Percentiles rank a stretch among this genome's conserved stretches.
phyloP scores from a whole-genome alignment of 768 basidiomycete species.

The Mycena chlorophos region DNA sequence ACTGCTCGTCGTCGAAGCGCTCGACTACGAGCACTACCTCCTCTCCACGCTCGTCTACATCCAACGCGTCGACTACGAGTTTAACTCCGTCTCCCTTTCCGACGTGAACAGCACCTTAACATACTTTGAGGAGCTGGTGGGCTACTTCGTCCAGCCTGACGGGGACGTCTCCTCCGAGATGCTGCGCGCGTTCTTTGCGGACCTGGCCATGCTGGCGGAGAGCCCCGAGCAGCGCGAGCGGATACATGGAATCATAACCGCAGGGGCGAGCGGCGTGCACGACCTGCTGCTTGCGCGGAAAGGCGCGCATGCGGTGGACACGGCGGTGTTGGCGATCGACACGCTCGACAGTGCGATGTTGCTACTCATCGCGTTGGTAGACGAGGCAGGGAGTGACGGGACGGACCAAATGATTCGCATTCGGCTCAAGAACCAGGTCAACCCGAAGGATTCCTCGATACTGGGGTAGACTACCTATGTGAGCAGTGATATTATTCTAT shows the following conservation, averaged over 20 bases:
- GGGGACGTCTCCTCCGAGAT: conserved; percentile 8
- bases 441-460: conserved; percentile 6
- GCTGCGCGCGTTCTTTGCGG: conserved; percentile 9
- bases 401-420: conserved; percentile 8
- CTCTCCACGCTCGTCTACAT: conserved; percentile 22
- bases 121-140: conserved; percentile 18
- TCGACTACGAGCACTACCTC: conserved; percentile 22
- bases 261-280: neutral
- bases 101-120: neutral
- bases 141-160: conserved; percentile 3
- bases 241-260: neutral
- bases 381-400: conserved; percentile 14
- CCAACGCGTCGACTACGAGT: conserved; percentile 23
- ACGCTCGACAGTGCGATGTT: conserved; percentile 18
- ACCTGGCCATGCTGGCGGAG: neutral
- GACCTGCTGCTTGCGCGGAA: neutral
- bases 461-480: conserved; percentile 7
- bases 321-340: conserved; percentile 11
- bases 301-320: conserved; percentile 12
- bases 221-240: neutral
- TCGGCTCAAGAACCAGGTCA: conserved; percentile 9
- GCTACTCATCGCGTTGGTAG: conserved; percentile 16
- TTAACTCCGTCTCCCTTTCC: neutral
- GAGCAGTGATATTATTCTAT: neutral
- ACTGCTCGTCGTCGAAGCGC: conserved; percentile 17